Conservation (phyloP, 2,329 filamentous ascomycete species). For the Fusarium ramigenum region DNA sequence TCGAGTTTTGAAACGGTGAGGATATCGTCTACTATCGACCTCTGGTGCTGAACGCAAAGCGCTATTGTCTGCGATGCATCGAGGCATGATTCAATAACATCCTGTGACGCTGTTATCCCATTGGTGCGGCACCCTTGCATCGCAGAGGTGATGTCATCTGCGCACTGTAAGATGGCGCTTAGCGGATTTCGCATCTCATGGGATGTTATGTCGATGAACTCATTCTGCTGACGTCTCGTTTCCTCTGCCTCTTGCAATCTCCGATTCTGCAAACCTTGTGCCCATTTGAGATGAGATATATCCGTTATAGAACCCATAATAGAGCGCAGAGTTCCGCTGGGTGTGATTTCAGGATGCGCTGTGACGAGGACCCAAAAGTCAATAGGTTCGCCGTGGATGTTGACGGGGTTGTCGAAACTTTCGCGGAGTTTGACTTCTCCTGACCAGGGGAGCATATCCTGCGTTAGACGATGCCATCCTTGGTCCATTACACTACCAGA, state of each 20-base stretch:
- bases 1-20: slow-evolving; percentile 78
- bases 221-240: slow-evolving; percentile 61
- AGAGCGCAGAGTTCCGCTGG: slow-evolving; percentile 48
- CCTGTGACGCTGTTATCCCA: background rate
- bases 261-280: slow-evolving; percentile 50
- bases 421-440: slow-evolving; percentile 55
- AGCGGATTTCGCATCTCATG: slow-evolving; percentile 78
- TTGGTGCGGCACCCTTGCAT: slow-evolving; percentile 35
- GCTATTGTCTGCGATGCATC: slow-evolving; percentile 80
- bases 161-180: slow-evolving; percentile 75
- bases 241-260: slow-evolving; percentile 51
- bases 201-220: slow-evolving; percentile 77
- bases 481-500: slow-evolving; percentile 46
- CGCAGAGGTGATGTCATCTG: slow-evolving; percentile 69
- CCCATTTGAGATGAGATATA: slow-evolving; percentile 56
- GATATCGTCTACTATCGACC: slow-evolving; percentile 77
- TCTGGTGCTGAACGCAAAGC: slow-evolving; percentile 80
- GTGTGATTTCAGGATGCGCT: slow-evolving; percentile 46
- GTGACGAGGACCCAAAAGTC: slow-evolving; percentile 56
- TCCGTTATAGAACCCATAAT: slow-evolving; percentile 55
- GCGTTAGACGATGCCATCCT: slow-evolving; percentile 51
- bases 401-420: background rate
- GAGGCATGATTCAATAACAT: slow-evolving; percentile 66
- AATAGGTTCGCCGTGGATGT: slow-evolving; percentile 47
- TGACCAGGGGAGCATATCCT: slow-evolving; percentile 48